These are phyloP conservation scores for Tuber microsphaerosporum DNA, from an alignment of 495 filamentous ascomycete species.

Conservation along the genomic window DNA sequence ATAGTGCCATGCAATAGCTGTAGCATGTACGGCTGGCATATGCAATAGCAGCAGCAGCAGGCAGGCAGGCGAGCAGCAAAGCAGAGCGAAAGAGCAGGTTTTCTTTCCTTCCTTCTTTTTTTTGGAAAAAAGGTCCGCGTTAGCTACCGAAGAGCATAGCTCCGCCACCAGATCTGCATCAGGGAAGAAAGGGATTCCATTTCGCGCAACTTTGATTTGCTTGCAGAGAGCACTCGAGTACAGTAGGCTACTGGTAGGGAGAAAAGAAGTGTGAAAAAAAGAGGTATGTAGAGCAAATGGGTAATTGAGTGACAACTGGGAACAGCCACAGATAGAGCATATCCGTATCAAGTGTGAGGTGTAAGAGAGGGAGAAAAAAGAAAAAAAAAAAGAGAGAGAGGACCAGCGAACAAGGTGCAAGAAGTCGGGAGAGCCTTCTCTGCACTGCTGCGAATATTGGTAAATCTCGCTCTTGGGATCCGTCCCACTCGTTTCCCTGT, in stretches of 20 bases:
- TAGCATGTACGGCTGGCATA: background rate
- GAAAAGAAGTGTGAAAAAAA: background rate
- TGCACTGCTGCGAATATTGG: background rate
- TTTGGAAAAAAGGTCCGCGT: background rate
- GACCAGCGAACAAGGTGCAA: background rate
- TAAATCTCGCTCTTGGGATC: too few relatives aligned
- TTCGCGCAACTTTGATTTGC: background rate
- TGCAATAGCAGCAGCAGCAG: slow-evolving; percentile 1
- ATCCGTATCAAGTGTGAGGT: slow-evolving; percentile 1
- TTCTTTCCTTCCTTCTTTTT: background rate
- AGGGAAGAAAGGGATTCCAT: background rate
- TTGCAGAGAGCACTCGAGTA: background rate
- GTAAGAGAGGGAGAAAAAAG: background rate
- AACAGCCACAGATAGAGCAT: background rate
- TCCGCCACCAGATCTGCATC: background rate
- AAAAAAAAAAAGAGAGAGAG: background rate
- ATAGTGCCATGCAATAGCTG: background rate
- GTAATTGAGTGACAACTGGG: slow-evolving; percentile 4
- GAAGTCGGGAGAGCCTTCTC: background rate
- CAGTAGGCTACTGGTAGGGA: background rate
- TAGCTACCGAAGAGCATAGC: background rate
- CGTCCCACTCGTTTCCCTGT: slow-evolving; percentile 2
- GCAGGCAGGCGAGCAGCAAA: background rate
- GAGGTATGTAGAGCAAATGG: background rate
- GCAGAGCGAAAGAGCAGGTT: background rate